Percentiles rank a stretch among this genome's conserved stretches.
These are phyloP conservation scores for Aspergillus cavernicola DNA, from an alignment of 495 filamentous ascomycete species.

Conservation along the genomic window DNA sequence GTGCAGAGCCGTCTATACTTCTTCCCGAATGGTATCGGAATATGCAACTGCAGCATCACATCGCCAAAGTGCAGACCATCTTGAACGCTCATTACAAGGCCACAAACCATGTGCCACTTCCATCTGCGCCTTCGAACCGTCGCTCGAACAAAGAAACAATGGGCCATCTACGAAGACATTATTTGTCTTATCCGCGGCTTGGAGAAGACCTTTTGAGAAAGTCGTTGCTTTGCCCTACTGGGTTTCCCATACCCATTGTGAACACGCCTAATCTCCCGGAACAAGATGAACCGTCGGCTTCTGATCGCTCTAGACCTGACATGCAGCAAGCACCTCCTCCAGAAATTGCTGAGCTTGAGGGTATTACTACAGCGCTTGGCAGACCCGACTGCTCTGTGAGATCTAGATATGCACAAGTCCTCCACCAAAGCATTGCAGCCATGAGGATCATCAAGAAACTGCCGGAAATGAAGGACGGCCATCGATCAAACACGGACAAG, in stretches of 20 bases:
- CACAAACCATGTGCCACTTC: neutral
- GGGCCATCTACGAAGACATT: neutral
- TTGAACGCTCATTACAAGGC: constrained; percentile 9
- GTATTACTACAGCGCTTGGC: neutral
- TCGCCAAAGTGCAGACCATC: constrained; percentile 25
- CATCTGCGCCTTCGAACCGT: neutral
- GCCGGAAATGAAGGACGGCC: neutral
- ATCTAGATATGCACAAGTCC: neutral
- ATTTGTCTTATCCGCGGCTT: neutral
- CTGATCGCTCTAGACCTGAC: neutral
- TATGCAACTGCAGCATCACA: constrained; percentile 37
- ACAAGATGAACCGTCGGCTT: neutral
- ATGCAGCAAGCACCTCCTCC: neutral
- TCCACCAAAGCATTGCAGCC: constrained; percentile 2
- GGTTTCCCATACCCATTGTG: neutral
- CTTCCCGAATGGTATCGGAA: constrained; percentile 51
- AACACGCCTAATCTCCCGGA: neutral
- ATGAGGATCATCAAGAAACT: neutral
- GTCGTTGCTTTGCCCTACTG: too few species aligned
- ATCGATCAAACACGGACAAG: neutral
- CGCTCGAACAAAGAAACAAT: neutral
- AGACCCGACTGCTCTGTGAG: constrained; percentile 1
- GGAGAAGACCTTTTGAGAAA: neutral
- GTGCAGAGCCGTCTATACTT: constrained; percentile 28
- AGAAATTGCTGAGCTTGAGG: constrained; percentile 4